These are phyloP conservation scores for Cordyceps farinosa DNA, from an alignment of 2,329 filamentous ascomycete genomes.

Conservation along the genomic window DNA sequence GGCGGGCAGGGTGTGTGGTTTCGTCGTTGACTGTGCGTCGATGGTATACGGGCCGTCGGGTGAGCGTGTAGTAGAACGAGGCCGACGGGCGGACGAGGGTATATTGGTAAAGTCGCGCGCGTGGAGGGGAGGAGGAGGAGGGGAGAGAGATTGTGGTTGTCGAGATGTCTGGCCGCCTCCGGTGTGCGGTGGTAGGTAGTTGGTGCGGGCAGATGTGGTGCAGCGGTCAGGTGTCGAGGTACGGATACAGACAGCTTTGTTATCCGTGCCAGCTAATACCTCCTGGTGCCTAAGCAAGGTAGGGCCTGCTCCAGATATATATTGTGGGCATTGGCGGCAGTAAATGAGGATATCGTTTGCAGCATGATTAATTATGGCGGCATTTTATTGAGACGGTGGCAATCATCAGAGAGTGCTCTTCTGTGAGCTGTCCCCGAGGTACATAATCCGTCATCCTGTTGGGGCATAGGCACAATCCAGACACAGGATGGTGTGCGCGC, in stretches of 20 bases:
- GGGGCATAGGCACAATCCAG: no score
- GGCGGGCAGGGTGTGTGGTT: neutral
- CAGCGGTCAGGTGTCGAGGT: conserved; percentile 12
- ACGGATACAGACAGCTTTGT: neutral
- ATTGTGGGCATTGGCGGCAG: neutral
- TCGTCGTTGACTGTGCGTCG: neutral
- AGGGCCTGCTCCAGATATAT: neutral
- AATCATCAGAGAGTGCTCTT: no score
- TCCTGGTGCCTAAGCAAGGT: neutral
- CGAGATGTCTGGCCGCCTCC: conserved; percentile 4
- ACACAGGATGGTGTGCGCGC: no score
- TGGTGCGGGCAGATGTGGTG: neutral
- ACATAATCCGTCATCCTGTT: no score
- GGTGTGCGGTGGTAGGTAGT: neutral
- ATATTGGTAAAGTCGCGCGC: neutral
- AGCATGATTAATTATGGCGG: no score
- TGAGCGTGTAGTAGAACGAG: neutral
- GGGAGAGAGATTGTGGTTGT: neutral
- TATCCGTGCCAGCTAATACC: neutral
- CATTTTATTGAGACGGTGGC: no score
- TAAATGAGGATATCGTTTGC: no score
- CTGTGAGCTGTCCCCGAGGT: no score
- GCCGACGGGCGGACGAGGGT: neutral
- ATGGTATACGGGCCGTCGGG: conserved; percentile 22
- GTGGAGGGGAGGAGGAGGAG: neutral